Evolutionary conservation across 805 yeast species (phyloP).

Genomic region (Saccharomyces cerevisiae): DNA sequence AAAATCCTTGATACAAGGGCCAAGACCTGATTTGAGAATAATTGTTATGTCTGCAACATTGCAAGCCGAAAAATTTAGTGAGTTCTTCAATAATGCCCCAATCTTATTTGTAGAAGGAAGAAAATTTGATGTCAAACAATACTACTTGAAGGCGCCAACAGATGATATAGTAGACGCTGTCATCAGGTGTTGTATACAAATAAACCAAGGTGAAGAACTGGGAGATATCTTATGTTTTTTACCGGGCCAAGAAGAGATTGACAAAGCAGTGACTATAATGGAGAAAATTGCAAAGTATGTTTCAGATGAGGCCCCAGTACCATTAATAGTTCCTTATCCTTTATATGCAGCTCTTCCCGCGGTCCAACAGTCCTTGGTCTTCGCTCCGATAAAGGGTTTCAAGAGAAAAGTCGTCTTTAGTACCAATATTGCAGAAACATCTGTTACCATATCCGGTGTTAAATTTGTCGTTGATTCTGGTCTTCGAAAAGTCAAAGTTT

Average conservation of each 20-base stretch:
- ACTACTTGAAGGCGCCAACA: slow-evolving; percentile 50
- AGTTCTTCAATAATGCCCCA: slow-evolving; percentile 73
- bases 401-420: slow-evolving; percentile 82
- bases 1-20: slow-evolving; percentile 47
- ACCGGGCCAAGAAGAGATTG: slow-evolving; percentile 97
- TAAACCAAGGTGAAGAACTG: slow-evolving; percentile 63
- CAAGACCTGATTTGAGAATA: slow-evolving; percentile 52
- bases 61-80: slow-evolving; percentile 74
- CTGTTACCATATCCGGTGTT: slow-evolving; percentile 91
- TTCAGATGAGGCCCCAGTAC: slow-evolving; percentile 55
- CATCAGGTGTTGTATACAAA: slow-evolving; percentile 64
- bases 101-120: slow-evolving; percentile 84
- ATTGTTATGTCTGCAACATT: slow-evolving; percentile 95
- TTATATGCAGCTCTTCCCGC: slow-evolving; percentile 93
- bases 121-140: slow-evolving; percentile 72
- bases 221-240: slow-evolving; percentile 92
- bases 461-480: slow-evolving; percentile 91
- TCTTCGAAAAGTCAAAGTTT: slow-evolving; percentile 82
- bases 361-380: slow-evolving; percentile 71
- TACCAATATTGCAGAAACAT: slow-evolving; percentile 96
- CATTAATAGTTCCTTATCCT: slow-evolving; percentile 68
- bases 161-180: slow-evolving; percentile 81
- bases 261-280: slow-evolving; percentile 61
- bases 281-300: slow-evolving; percentile 53
- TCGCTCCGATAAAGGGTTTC: slow-evolving; percentile 52